A percentile compares a stretch with the other conserved stretches of the same genome.
Conservation (phyloP, 805 yeast species). For the Nakazawaea ishiwadae region DNA sequence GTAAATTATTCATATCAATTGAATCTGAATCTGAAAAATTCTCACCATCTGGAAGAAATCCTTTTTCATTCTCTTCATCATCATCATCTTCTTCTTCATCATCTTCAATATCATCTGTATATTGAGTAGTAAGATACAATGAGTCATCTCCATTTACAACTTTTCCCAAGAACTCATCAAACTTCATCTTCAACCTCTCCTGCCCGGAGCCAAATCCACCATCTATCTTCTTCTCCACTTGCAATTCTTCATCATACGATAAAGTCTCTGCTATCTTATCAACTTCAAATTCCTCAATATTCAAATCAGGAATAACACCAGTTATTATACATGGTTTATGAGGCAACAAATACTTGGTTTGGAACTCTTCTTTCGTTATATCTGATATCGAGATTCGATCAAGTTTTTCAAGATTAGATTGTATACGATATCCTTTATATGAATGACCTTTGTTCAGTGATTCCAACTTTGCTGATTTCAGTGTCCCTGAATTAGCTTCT, state of each 20-base stretch:
- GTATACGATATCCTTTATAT: slow-evolving; percentile 6
- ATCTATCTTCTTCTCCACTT: slow-evolving; percentile 52
- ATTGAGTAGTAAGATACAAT: slow-evolving; percentile 68
- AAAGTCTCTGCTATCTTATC: slow-evolving; percentile 33
- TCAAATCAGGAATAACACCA: slow-evolving; percentile 32
- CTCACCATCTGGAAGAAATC: slow-evolving; percentile 3
- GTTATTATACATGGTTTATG: slow-evolving; percentile 49
- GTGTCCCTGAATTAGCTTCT: too few species aligned
- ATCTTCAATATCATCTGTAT: slow-evolving; percentile 42
- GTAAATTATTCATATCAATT: slow-evolving; percentile 37
- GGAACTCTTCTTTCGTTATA: slow-evolving; percentile 27
- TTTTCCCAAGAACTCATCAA: slow-evolving; percentile 42
- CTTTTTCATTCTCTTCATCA: slow-evolving; percentile 16
- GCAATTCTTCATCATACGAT: slow-evolving; percentile 25
- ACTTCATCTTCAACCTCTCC: slow-evolving; percentile 43
- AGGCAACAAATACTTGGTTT: slow-evolving; percentile 30
- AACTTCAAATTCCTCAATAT: slow-evolving; percentile 28
- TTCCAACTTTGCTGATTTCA: too few species aligned
- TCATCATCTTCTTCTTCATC: slow-evolving; percentile 21
- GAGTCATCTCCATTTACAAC: slow-evolving; percentile 38
- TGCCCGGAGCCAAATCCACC: slow-evolving; percentile 72
- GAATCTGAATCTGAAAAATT: slow-evolving; percentile 36
- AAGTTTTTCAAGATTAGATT: slow-evolving; percentile 6
- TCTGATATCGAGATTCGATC: slow-evolving; percentile 18
- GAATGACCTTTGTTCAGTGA: not conserved